Base-by-base conservation (phyloP, 495 filamentous ascomycete genomes). In the Lasiosphaeris hirsuta region DNA sequence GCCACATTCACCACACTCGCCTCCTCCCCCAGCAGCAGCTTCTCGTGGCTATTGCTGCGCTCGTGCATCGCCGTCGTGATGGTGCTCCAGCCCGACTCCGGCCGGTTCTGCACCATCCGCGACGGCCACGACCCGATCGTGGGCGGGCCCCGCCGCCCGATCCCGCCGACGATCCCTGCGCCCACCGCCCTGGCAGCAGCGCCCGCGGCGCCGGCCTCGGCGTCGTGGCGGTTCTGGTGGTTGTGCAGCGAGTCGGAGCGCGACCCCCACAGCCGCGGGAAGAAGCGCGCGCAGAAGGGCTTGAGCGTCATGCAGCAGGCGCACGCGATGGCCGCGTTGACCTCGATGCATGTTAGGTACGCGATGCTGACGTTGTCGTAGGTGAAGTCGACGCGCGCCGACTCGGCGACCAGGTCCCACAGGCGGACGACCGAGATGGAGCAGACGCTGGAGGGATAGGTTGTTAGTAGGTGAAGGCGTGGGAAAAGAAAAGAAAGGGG, bases 251-350 rank as follows among this genome's bases (percentile, higher is more conserved):
- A 39, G 30, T 14, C 36, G 6, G 51, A 35, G 44, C 43, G 54
- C 35, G 45, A 46, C 13, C 51, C 42, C 54, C 19, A 56, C 2
- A 46, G 48, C 19, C 34, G 45, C 1, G 65, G 65, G 48, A 66
- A 71, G 7, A 61, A 14, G 1, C 57, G 58, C 10, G 51, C 57
- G 13, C 69, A 33, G 6, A 69, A 46, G 8, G 67, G 64, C 18
- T 67, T 66, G 9, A 72, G 54, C 9, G 67, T 68, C 46, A 70
- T 67, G 44, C 67, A 62, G 58, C 69, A 71, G 5, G 72, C 70
- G 43, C 70, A 69, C 36, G 65, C 62, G 38, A 74, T 68, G n/a
- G 67, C 67, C 10, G 69, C 59, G 60, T 72, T 67, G 53, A 59
- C 55, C 62, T 72, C 69, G 57, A 72, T 56, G 51, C 61, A 60